A percentile compares a stretch with the other conserved stretches of the same genome.
Conservation (phyloP, 2,329 filamentous ascomycete genomes). For the Colletotrichum horii region DNA sequence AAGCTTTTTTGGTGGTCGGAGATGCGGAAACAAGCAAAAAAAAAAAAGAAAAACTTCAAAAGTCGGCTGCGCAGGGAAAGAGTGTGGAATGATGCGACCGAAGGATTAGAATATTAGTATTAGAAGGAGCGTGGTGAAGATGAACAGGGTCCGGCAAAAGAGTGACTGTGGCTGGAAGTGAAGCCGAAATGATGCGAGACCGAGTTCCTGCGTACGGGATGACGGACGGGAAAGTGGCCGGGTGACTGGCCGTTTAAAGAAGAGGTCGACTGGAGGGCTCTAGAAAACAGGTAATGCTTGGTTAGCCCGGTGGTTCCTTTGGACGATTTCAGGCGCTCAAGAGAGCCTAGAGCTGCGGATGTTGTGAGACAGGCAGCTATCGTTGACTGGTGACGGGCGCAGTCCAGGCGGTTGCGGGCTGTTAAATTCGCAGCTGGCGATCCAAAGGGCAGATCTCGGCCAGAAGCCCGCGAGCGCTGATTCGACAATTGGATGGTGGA, state of each 20-base stretch:
- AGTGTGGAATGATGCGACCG: conserved; percentile 21
- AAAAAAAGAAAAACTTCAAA: not conserved
- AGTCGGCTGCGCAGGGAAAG: conserved; percentile 15
- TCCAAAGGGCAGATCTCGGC: conserved; percentile 7
- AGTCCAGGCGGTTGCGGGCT: conserved; percentile 22
- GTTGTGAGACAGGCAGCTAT: conserved; percentile 11
- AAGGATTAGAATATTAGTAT: conserved; percentile 28
- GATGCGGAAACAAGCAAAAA: not conserved
- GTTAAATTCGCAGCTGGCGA: conserved; percentile 4
- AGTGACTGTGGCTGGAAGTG: conserved; percentile 60
- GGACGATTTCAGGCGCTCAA: conserved; percentile 23
- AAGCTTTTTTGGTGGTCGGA: conserved; percentile 23
- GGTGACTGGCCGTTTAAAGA: conserved; percentile 52
- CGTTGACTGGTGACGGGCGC: conserved; percentile 12
- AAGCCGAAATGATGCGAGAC: conserved; percentile 49
- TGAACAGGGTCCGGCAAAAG: conserved; percentile 46
- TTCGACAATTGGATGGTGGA: conserved; percentile 24
- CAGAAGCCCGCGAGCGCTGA: not conserved
- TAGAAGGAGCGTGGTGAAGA: conserved; percentile 26
- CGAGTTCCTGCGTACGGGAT: conserved; percentile 29
- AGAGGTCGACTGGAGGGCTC: conserved; percentile 49
- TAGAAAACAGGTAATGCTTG: conserved; percentile 39
- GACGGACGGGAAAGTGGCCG: conserved; percentile 42
- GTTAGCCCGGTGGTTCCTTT: conserved; percentile 32
- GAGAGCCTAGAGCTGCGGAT: conserved; percentile 9